Base-by-base conservation (phyloP, 2,329 filamentous ascomycete species). In the Sarocladiaceae sp. region DNA sequence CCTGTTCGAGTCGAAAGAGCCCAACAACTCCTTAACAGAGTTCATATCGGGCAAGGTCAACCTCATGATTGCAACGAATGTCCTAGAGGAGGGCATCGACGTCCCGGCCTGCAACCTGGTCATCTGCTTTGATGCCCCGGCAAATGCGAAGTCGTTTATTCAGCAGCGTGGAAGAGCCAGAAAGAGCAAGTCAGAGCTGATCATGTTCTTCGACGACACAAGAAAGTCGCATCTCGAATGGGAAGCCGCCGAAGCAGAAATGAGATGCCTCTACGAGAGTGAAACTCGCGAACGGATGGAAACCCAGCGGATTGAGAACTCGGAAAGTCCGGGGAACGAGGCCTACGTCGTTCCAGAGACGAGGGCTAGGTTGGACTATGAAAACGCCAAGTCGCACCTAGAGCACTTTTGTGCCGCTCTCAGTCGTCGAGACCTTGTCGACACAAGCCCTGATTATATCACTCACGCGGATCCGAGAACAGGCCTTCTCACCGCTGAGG, bases 341-440 rank as follows among this genome's bases (percentile, higher is more conserved):
- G 56, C 24, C n/a, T 65, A 73, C 35, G 51, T 55, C 13, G 61
- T 75, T 4, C 48, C 64, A 18, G 49, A 60, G 18, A 75, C 71
- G 0, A 66, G 82, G 4, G 88, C 87, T 1, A 63, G 79, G 11
- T 65, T 96, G 12, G 85, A 85, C 10, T 70, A 88, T 2, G 76
- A 86, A 29, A 85, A 85, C 51, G 85, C 88, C 1, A 78, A 83
- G 39, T 63, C 72, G n/a, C 88, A 93, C 59, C 72, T 97, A 2
- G 71, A 85, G 37, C 88, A 95, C 60, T 94, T 96, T 53, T 96
- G 90, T 60, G 67, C 70, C 0, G 72, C 74, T 0, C 59, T 89
- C 1, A 72, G 76, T 0, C 65, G 66, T 0, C 68, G 67, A 1
- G 73, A 77, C 20, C 87, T 81, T 55, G 70, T 82, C 6, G 78